phyloP scores from a whole-genome alignment of 345 rosid genomes.

The Geranium rotundifolium region DNA sequence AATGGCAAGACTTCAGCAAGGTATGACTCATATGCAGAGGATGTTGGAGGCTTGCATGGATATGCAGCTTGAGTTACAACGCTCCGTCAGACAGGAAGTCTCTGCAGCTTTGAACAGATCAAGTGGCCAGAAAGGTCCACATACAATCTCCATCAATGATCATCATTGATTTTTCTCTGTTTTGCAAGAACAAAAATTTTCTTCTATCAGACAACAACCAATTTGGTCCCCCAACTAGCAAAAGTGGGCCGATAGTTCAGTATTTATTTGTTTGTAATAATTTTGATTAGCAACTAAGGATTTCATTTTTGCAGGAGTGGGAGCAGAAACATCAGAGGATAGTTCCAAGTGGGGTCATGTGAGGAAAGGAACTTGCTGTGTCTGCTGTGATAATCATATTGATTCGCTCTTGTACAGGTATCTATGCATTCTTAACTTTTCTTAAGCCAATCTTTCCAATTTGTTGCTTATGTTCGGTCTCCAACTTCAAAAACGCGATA shows the following conservation, averaged over 20 bases:
- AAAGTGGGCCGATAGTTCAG: too few relatives aligned
- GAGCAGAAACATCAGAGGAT: conserved; percentile 69
- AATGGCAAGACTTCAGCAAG: conserved; percentile 90
- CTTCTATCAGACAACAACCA: too few relatives aligned
- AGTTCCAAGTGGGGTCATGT: conserved; percentile 93
- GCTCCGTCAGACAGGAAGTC: conserved; percentile 96
- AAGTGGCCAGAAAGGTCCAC: conserved; percentile 53
- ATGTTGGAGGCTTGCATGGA: conserved; percentile 99
- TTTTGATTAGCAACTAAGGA: not conserved
- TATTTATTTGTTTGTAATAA: too few relatives aligned
- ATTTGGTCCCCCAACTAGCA: too few relatives aligned
- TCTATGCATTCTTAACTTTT: not conserved
- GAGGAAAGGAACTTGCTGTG: conserved; percentile 90
- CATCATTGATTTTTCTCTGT: not conserved
- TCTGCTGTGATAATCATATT: conserved; percentile 90
- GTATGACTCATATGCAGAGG: conserved; percentile 98
- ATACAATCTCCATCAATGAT: not conserved
- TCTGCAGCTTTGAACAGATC: conserved; percentile 95
- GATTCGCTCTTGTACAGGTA: conserved; percentile 96
- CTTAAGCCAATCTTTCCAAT: not conserved
- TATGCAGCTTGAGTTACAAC: conserved; percentile 97
- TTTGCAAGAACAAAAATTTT: too few relatives aligned
- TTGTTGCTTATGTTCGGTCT: not conserved
- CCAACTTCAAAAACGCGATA: not conserved
- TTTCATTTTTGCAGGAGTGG: conserved; percentile 30